These are phyloP conservation scores for Vanrija pseudolonga DNA, from an alignment of 1,284 basidiomycete genomes.

Conservation along the genomic window DNA sequence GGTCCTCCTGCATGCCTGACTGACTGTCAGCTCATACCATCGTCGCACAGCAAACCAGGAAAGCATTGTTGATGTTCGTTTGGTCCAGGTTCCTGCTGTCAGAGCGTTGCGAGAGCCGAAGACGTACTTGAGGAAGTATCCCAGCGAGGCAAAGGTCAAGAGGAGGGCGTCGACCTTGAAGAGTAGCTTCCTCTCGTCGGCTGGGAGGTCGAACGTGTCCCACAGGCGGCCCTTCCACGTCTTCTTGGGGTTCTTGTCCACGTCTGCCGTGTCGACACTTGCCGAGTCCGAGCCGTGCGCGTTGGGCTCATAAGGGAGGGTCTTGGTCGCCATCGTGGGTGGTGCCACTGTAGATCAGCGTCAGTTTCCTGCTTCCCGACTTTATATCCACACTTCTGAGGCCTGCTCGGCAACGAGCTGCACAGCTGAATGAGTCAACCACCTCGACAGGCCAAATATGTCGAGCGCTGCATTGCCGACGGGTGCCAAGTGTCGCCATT, in stretches of 20 bases:
- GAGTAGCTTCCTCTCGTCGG: constrained; percentile 32
- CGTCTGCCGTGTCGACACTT: not conserved
- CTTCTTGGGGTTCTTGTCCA: not conserved
- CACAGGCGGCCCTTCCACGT: constrained; percentile 26
- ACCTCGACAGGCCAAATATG: too few relatives aligned
- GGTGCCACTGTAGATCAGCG: too few relatives aligned
- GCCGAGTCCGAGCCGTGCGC: constrained; percentile 30
- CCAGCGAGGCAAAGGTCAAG: constrained; percentile 36
- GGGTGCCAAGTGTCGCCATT: too few relatives aligned
- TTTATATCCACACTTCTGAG: too few relatives aligned
- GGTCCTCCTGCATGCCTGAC: constrained; percentile 19
- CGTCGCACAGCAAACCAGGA: too few relatives aligned
- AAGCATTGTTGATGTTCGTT: constrained; percentile 35
- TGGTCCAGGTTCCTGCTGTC: constrained; percentile 38
- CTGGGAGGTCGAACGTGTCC: constrained; percentile 37
- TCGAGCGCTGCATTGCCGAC: too few relatives aligned
- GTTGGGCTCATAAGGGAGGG: constrained; percentile 49
- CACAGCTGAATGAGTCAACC: too few relatives aligned
- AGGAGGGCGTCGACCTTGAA: constrained; percentile 44
- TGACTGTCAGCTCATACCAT: too few relatives aligned
- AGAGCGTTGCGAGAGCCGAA: too few relatives aligned
- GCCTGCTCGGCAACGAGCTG: too few relatives aligned
- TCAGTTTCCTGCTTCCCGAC: too few relatives aligned
- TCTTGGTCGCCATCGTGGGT: constrained; percentile 82
- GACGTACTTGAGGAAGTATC: constrained; percentile 42